Percentiles rank a stretch among this genome's conserved stretches.
phyloP scores from a whole-genome alignment of 2,329 filamentous ascomycete genomes.

The Trichocomaceae sp. region DNA sequence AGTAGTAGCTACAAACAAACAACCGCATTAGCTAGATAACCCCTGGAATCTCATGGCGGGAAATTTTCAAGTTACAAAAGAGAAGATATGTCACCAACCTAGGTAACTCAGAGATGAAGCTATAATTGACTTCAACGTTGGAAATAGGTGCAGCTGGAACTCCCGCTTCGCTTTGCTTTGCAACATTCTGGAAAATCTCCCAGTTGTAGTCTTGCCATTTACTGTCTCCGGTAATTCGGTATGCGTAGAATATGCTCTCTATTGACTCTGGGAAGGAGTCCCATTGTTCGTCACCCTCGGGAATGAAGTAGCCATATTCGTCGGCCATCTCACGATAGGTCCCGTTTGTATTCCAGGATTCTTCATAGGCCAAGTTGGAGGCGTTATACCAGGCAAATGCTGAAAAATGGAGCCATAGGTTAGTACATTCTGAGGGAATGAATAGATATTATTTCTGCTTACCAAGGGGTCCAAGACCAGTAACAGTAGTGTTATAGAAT shows the following conservation, averaged over 20 bases:
- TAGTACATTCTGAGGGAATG: background rate
- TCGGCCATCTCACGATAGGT: slow-evolving; percentile 15
- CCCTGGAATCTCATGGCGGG: background rate
- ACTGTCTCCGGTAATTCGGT: slow-evolving; percentile 17
- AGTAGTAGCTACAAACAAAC: slow-evolving; percentile 15
- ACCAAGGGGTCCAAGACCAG: slow-evolving; percentile 17
- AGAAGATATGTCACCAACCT: slow-evolving; percentile 15
- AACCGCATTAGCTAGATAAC: background rate
- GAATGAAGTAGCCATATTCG: slow-evolving; percentile 18
- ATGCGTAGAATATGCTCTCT: slow-evolving; percentile 18
- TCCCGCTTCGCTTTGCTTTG: slow-evolving; percentile 13
- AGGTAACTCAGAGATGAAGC: slow-evolving; percentile 13
- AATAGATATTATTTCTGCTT: background rate
- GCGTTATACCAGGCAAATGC: slow-evolving; percentile 17
- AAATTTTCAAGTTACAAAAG: background rate
- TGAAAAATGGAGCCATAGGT: background rate
- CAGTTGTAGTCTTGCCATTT: slow-evolving; percentile 19
- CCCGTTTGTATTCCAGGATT: slow-evolving; percentile 12
- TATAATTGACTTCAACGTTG: slow-evolving; percentile 14
- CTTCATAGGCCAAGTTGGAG: slow-evolving; percentile 16
- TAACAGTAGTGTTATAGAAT: slow-evolving; percentile 24
- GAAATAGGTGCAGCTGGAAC: slow-evolving; percentile 17
- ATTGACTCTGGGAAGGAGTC: slow-evolving; percentile 18
- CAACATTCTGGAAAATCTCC: slow-evolving; percentile 17
- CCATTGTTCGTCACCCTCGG: slow-evolving; percentile 11